Evolutionary conservation across 2,329 filamentous ascomycete species (phyloP), one percentile per base, ranked within the genome.

Genomic region (Thielaviopsis ethacetica): DNA sequence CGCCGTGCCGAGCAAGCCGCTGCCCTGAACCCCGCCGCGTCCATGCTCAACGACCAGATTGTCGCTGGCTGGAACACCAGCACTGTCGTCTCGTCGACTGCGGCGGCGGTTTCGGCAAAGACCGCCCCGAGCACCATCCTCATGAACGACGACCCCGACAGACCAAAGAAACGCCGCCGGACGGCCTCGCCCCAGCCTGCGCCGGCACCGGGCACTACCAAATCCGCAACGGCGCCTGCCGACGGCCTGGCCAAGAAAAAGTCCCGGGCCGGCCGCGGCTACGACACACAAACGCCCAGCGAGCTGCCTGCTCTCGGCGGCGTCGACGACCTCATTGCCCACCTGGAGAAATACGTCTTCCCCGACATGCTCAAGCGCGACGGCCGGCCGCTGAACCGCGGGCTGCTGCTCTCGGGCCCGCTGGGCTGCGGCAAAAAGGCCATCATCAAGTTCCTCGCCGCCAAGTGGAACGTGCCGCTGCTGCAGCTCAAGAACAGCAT

Each of bases 351-450:
- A 10, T 34, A 56, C 19, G 50, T 62, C 1, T 61, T 59, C 26
- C 54, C 55, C 1, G 41, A 58, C 26, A 63, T 63, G 62, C 17
- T 56, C 19, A 59, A 50, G 30, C 30, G 54, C 24, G 44, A 59
- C 44, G 57, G 41, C 49, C 53, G 54, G 26, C 51, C 58, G 5
- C 38, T 49, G 10, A 59, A 57, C 24, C 54, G 44, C 26, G 87
- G 87, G 55, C 81, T 93, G 17, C 70, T 93, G 2, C 71, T 94
- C 1, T 86, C 91, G 64, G 88, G 88, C 0, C 88, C 88, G 0
- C 81, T 85, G 1, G 88, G 88, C 19, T 89, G 86, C 63, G 88
- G 88, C 62, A 93, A 94, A 69, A 88, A 83, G 0, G 83, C 88
- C 68, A 79, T 91, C 53, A 82, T 88, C 6, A 81, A 85, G 65